Evolutionary conservation across 2,329 filamentous ascomycete genomes (phyloP), one percentile per base, ranked within the genome.

Genomic region (Fusarium begoniae): DNA sequence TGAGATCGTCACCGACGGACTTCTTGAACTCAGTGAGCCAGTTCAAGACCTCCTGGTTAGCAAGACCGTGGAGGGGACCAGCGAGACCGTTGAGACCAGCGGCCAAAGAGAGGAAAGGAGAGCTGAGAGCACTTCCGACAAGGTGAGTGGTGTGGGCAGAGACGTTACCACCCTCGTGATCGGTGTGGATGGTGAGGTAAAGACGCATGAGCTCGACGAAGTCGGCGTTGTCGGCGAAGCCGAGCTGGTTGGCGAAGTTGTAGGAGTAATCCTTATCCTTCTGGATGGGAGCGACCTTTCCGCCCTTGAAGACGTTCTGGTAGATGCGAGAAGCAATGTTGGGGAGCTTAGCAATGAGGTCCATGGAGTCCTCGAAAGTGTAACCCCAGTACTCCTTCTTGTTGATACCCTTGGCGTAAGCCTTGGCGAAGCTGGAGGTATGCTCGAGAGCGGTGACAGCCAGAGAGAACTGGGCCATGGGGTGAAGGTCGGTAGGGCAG

Each of bases 11-110:
- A 82, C 96, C 96, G 81, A 99, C 89, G 65, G 88, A 85, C 87
- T 94, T 93, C 94, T 99, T 98, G 95, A 99, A 98, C 92, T 98
- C 94, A 80, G 93, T 94, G 82, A 99, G 94, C 96, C 96, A 99
- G 90, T 96, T 95, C 81, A 99, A 92, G 79, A 99, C 96, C 88
- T 99, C 96, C 90, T 99, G 96, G 92, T 99, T 99, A 85, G 96
- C 96, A 82, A 99, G 92, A 86, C 96, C 96, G 91, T 99, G 96
- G 72, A 99, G 95, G 83, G 96, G 96, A 81, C 96, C 96, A 80
- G 96, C 96, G 78, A 99, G 93, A 90, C 96, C 96, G 87, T 99
- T 98, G 74, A 99, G 92, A 87, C 96, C 96, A 82, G 96, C 96
- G 80, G 96, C 92, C 78, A 99, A 90, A 68, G 96, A 99, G 79